Evolutionary conservation across 352 stramenopile species (phyloP).

Genomic region (Phytophthora pinifolia): DNA sequence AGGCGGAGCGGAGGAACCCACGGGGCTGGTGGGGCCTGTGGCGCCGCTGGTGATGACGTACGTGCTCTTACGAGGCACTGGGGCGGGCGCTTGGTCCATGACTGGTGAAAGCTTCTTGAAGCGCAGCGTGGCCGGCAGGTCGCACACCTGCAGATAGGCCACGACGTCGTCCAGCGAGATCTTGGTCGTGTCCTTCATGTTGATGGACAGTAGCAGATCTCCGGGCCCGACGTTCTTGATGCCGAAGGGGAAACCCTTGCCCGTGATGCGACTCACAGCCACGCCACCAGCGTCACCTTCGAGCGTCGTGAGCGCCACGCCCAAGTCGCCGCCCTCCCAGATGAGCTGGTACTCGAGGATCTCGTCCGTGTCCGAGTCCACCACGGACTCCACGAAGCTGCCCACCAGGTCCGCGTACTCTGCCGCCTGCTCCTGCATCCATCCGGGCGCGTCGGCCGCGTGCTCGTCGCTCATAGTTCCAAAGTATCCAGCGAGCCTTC

Average conservation of each 20-base stretch:
- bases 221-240: conserved; percentile 88
- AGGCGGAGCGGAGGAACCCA: conserved; percentile 47
- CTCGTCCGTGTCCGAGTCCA: conserved; percentile 81
- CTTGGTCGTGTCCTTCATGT: conserved; percentile 79
- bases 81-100: conserved; percentile 36
- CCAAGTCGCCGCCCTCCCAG: conserved; percentile 85
- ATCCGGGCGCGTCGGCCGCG: conserved; percentile 32
- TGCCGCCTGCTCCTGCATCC: conserved; percentile 87
- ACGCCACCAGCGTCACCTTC: conserved; percentile 60
- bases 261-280: conserved; percentile 78
- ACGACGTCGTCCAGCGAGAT: conserved; percentile 83
- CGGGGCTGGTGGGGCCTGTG: conserved; percentile 52
- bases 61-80: conserved; percentile 56
- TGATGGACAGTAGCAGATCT: conserved; percentile 83
- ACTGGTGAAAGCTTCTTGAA: conserved; percentile 83
- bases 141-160: conserved; percentile 78
- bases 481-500: background rate
- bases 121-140: conserved; percentile 81
- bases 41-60: conserved; percentile 64
- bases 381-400: conserved; percentile 84
- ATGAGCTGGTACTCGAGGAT: conserved; percentile 90
- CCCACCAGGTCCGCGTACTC: conserved; percentile 84
- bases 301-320: conserved; percentile 79
- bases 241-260: conserved; percentile 86
- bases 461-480: conserved; percentile 35